Percentiles rank a stretch among this genome's conserved stretches.
Evolutionary conservation across 441 rosid species (phyloP).

Genomic region (Populus hybrid): DNA sequence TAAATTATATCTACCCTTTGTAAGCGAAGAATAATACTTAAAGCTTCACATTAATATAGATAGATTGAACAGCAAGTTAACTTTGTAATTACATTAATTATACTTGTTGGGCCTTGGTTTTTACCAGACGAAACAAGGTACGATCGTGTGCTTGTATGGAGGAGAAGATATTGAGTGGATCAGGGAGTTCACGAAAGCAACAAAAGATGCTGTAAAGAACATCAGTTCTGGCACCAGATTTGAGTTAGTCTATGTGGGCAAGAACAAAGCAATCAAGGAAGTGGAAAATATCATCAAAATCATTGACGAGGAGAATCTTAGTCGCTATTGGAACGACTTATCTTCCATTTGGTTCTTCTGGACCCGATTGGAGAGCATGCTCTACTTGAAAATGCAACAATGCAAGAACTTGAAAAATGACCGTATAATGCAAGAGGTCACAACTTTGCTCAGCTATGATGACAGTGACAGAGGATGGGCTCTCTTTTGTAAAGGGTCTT

Average conservation of each 20-base stretch:
- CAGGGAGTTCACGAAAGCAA: slow-evolving; percentile 26
- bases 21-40: no score
- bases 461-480: slow-evolving; percentile 45
- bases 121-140: slow-evolving; percentile 20
- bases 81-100: background rate
- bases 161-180: slow-evolving; percentile 40
- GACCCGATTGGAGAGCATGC: slow-evolving; percentile 44
- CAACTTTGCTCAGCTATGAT: slow-evolving; percentile 34
- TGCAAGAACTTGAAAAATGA: background rate
- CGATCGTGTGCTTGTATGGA: slow-evolving; percentile 34
- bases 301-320: slow-evolving; percentile 7
- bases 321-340: slow-evolving; percentile 19
- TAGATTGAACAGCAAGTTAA: background rate
- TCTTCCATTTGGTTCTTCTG: slow-evolving; percentile 30
- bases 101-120: background rate
- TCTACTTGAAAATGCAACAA: slow-evolving; percentile 32
- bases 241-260: slow-evolving; percentile 33
- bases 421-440: slow-evolving; percentile 29
- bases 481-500: slow-evolving; percentile 16
- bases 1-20: background rate
- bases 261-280: slow-evolving; percentile 24
- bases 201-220: slow-evolving; percentile 5
- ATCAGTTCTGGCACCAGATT: slow-evolving; percentile 10
- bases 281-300: slow-evolving; percentile 6
- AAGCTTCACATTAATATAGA: background rate